A percentile compares a stretch with the other conserved stretches of the same genome.
These are phyloP conservation scores for Hyparrhenia diplandra DNA, from an alignment of 176 grass and related monocot genomes.

Conservation along the genomic window DNA sequence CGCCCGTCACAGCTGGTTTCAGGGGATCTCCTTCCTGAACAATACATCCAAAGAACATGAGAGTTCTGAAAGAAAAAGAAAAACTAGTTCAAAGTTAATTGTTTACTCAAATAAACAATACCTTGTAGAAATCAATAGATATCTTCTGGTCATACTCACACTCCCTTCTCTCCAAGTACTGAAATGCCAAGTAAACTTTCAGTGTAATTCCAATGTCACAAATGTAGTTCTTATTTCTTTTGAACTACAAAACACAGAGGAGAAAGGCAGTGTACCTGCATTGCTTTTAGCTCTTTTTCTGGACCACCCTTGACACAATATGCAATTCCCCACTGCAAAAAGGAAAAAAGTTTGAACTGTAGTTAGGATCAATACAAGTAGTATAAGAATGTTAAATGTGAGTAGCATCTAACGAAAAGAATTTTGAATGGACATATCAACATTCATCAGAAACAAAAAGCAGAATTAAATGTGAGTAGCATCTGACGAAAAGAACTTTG, in stretches of 20 bases:
- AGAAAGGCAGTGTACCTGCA: slow-evolving; percentile 48
- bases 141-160: slow-evolving; percentile 87
- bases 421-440: neutral
- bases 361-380: neutral
- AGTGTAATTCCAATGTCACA: slow-evolving; percentile 1
- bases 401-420: neutral
- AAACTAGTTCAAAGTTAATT: neutral
- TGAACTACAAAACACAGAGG: neutral
- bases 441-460: neutral
- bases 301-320: slow-evolving; percentile 75
- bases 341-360: slow-evolving; percentile 7
- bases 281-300: slow-evolving; percentile 72
- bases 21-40: slow-evolving; percentile 64
- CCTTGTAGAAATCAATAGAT: slow-evolving; percentile 80
- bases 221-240: neutral
- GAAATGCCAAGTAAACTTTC: slow-evolving; percentile 5
- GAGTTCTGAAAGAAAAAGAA: neutral
- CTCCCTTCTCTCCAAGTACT: slow-evolving; percentile 93
- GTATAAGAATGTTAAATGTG: neutral
- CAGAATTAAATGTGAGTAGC: neutral
- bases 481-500: neutral
- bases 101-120: neutral
- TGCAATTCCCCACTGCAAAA: slow-evolving; percentile 83
- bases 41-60: slow-evolving; percentile 11
- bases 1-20: slow-evolving; percentile 48